Percentiles rank a stretch among this genome's conserved stretches.
phyloP scores from a whole-genome alignment of 495 filamentous ascomycete species.

The Polyplosphaeria fusca region DNA sequence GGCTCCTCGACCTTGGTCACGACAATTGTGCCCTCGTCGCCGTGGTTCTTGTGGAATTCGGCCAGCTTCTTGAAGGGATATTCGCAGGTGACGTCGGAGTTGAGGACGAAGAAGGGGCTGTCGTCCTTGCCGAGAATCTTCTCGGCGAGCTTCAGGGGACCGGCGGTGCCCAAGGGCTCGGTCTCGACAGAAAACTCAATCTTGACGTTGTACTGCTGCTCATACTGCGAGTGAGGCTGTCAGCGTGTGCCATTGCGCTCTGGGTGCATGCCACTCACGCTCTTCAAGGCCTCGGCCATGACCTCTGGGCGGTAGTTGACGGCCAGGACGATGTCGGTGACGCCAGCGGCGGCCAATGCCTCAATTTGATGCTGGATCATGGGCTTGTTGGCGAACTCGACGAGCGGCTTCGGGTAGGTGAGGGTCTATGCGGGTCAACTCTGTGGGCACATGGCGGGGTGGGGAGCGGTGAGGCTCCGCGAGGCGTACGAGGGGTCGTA shows the following conservation, averaged over 20 bases:
- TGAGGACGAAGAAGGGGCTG: constrained; percentile 96
- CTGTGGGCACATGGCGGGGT: constrained; percentile 19
- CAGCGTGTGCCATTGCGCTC: neutral
- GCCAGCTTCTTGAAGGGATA: constrained; percentile 91
- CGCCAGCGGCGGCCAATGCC: constrained; percentile 87
- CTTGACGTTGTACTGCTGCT: constrained; percentile 82
- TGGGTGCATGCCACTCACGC: constrained; percentile 43
- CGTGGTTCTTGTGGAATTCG: constrained; percentile 84
- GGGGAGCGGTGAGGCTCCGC: constrained; percentile 26
- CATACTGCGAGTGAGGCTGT: constrained; percentile 59
- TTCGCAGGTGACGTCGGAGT: constrained; percentile 97
- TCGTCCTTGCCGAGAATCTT: constrained; percentile 90
- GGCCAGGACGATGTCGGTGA: constrained; percentile 95
- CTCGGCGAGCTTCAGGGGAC: constrained; percentile 94
- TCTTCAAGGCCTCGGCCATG: constrained; percentile 75
- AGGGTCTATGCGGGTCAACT: too few species aligned
- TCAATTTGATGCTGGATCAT: constrained; percentile 99
- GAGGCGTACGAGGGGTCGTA: constrained; percentile 86
- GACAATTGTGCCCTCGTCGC: constrained; percentile 95
- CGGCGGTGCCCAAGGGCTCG: constrained; percentile 93
- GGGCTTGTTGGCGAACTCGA: constrained; percentile 97
- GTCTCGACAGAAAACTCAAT: constrained; percentile 96
- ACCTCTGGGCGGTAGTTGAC: constrained; percentile 99
- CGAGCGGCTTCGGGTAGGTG: constrained; percentile 93
- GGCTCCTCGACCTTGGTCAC: constrained; percentile 99